Percentiles rank a stretch among this genome's conserved stretches.
These are phyloP conservation scores for Umbilicaria muhlenbergii DNA, from an alignment of 495 filamentous ascomycete species.

Conservation along the genomic window DNA sequence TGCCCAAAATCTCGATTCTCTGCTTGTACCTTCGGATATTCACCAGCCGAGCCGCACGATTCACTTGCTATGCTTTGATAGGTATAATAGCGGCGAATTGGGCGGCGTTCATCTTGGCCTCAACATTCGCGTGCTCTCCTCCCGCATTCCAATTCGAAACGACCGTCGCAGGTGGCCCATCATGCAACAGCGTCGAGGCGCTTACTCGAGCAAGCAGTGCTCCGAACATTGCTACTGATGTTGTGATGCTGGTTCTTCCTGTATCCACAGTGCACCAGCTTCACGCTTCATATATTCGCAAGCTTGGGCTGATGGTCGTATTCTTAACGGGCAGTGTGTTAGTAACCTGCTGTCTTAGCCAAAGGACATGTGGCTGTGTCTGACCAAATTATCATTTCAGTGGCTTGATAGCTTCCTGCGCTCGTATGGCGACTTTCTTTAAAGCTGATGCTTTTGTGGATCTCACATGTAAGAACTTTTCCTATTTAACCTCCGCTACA, in stretches of 20 bases:
- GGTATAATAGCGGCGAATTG: background rate
- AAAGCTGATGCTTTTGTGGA: background rate
- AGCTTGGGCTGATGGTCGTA: conserved; percentile 12
- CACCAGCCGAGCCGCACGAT: background rate
- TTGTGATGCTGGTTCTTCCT: conserved; percentile 26
- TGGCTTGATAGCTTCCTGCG: conserved; percentile 15
- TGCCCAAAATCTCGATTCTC: conserved; percentile 7
- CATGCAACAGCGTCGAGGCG: too few species aligned
- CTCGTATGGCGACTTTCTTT: conserved; percentile 18
- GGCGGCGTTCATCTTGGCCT: background rate
- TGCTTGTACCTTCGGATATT: conserved; percentile 9
- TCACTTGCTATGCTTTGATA: background rate
- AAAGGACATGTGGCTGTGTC: too few species aligned
- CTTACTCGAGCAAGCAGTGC: conserved; percentile 30
- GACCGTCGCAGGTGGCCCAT: too few species aligned
- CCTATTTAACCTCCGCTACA: too few species aligned
- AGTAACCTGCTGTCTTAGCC: background rate
- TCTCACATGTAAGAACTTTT: background rate
- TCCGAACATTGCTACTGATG: conserved; percentile 36
- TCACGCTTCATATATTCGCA: conserved; percentile 13
- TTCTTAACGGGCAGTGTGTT: conserved; percentile 7
- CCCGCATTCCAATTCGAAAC: conserved; percentile 18
- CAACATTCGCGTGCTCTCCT: conserved; percentile 13
- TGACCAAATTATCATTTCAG: conserved; percentile 1
- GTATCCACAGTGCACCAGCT: conserved; percentile 13